Percentiles rank a stretch among this genome's conserved stretches.
Conservation (phyloP, 1,139 yeast species). For the Yamadazyma dushanensis region DNA sequence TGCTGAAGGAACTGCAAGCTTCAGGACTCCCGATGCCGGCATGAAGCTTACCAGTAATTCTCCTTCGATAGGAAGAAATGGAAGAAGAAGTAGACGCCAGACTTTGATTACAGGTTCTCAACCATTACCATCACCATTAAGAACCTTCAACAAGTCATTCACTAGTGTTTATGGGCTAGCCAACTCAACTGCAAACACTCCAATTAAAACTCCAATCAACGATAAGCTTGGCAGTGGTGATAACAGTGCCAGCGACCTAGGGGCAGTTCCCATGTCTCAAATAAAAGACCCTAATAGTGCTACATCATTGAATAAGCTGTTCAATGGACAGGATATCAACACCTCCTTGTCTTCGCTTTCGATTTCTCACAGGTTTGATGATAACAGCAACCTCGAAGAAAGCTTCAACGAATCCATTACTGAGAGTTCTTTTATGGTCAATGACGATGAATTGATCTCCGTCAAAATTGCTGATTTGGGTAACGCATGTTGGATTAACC, state of each 20-base stretch:
- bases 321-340: constrained; percentile 22
- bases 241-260: constrained; percentile 9
- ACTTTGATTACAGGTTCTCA: constrained; percentile 84
- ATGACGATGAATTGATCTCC: constrained; percentile 48
- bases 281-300: constrained; percentile 14
- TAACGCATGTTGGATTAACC: constrained; percentile 51
- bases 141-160: constrained; percentile 43
- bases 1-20: neutral
- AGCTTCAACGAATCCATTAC: constrained; percentile 19
- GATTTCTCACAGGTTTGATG: constrained; percentile 25
- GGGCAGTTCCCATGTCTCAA: constrained; percentile 15
- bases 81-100: constrained; percentile 65
- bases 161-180: constrained; percentile 41
- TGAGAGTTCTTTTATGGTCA: constrained; percentile 25
- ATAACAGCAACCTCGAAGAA: constrained; percentile 16
- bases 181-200: constrained; percentile 44
- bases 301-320: constrained; percentile 6
- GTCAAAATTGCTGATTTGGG: constrained; percentile 54
- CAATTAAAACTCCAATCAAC: constrained; percentile 27
- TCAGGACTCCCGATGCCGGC: constrained; percentile 10
- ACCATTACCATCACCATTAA: constrained; percentile 78
- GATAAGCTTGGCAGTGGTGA: constrained; percentile 14
- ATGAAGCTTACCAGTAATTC: constrained; percentile 20
- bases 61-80: constrained; percentile 46
- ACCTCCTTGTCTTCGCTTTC: constrained; percentile 47